Evolutionary conservation across 345 rosid species (phyloP).

Genomic region (Brassica carinata): DNA sequence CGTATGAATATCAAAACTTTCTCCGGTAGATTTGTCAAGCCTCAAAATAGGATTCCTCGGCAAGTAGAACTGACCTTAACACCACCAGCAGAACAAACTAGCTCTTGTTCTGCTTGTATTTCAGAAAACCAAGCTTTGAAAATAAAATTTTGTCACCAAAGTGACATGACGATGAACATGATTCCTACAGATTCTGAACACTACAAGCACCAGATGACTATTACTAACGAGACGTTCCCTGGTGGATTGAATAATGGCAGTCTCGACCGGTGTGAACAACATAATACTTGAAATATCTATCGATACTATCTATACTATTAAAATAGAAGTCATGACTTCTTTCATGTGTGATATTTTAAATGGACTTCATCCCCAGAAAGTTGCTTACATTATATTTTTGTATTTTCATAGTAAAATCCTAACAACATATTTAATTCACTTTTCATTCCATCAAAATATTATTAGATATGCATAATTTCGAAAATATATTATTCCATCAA

Average conservation of each 20-base stretch:
- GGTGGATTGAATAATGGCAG: slow-evolving; percentile 60
- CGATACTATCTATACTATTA: slow-evolving; percentile 18
- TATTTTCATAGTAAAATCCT: no score
- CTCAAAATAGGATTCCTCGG: slow-evolving; percentile 42
- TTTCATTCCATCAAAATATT: no score
- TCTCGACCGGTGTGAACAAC: slow-evolving; percentile 38
- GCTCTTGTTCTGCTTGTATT: slow-evolving; percentile 43
- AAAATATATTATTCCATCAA: no score
- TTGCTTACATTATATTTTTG: no score
- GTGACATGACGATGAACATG: slow-evolving; percentile 44
- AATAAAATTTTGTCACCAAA: slow-evolving; percentile 49
- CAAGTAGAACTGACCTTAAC: slow-evolving; percentile 81
- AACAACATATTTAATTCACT: no score
- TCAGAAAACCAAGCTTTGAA: slow-evolving; percentile 48
- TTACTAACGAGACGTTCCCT: slow-evolving; percentile 41
- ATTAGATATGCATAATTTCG: no score
- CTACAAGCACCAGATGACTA: slow-evolving; percentile 47
- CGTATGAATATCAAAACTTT: no score
- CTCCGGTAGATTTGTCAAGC: no score
- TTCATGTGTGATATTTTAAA: no score
- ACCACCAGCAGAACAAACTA: slow-evolving; percentile 54
- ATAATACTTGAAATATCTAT: slow-evolving; percentile 47
- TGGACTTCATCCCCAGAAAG: no score
- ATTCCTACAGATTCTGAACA: slow-evolving; percentile 44
- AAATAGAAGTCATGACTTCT: no score